A percentile compares a stretch with the other conserved stretches of the same genome.
Evolutionary conservation across 176 grass and related monocot species (phyloP).

Genomic region (Carex pumila): DNA sequence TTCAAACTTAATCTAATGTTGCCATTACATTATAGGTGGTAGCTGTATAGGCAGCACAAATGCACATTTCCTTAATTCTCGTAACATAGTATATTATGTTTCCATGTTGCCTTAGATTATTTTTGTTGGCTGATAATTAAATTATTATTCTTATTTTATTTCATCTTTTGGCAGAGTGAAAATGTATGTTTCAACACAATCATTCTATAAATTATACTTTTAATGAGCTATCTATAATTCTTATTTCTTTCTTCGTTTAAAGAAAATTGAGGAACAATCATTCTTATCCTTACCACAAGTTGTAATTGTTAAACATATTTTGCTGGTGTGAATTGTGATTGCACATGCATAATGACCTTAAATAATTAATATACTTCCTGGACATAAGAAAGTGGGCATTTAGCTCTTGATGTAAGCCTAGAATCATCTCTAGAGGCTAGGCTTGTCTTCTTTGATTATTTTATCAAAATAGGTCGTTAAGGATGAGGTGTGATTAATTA

Average conservation of each 20-base stretch:
- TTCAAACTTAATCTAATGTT: background rate
- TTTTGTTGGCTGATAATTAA: background rate
- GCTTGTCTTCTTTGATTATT: background rate
- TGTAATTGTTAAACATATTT: background rate
- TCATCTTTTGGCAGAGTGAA: background rate
- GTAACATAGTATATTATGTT: background rate
- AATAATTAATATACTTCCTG: background rate
- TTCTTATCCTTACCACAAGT: background rate
- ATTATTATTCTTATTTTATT: background rate
- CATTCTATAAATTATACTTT: too few relatives aligned
- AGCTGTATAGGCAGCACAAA: background rate
- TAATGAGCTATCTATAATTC: background rate
- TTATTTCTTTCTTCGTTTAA: background rate
- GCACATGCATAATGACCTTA: background rate
- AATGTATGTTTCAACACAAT: background rate
- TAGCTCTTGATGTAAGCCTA: background rate
- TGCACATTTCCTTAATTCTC: background rate
- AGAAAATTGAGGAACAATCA: background rate
- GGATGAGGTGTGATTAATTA: conserved; percentile 2
- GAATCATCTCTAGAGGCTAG: background rate
- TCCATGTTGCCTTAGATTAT: background rate
- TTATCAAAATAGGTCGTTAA: conserved; percentile 10
- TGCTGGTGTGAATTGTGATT: background rate
- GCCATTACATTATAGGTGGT: background rate
- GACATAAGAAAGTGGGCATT: background rate